Percentiles rank a stretch among this genome's conserved stretches.
These are phyloP conservation scores for Plenodomus lindquistii DNA, from an alignment of 2,329 filamentous ascomycete genomes.

Conservation along the genomic window DNA sequence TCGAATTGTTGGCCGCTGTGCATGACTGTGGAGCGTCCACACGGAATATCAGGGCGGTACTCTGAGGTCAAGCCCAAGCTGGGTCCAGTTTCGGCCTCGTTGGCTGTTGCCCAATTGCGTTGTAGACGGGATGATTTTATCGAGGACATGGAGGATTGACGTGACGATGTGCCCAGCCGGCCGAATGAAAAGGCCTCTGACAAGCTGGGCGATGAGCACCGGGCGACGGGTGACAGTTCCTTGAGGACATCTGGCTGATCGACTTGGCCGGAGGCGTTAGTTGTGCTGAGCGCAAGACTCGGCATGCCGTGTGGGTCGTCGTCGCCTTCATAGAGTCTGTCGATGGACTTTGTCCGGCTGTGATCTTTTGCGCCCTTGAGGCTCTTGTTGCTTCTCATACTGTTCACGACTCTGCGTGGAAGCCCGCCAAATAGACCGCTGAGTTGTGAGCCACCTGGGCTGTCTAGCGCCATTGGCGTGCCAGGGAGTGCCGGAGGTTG, in stretches of 20 bases:
- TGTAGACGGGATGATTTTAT: conserved; percentile 37
- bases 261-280: conserved; percentile 64
- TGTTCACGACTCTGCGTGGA: conserved; percentile 52
- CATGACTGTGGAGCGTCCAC: neutral
- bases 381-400: conserved; percentile 47
- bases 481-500: conserved; percentile 50
- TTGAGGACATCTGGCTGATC: conserved; percentile 55
- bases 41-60: neutral
- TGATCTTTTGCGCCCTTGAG: conserved; percentile 51
- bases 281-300: conserved; percentile 65
- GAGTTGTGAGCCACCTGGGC: conserved; percentile 47
- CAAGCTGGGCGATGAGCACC: conserved; percentile 50
- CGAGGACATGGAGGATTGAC: conserved; percentile 47
- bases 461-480: conserved; percentile 50
- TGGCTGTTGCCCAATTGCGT: conserved; percentile 25
- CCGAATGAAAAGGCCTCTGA: conserved; percentile 40
- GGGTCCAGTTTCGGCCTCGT: conserved; percentile 29
- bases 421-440: conserved; percentile 52
- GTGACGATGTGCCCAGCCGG: conserved; percentile 33
- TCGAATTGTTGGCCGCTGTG: conserved; percentile 1
- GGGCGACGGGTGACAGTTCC: conserved; percentile 42
- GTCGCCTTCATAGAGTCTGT: conserved; percentile 62
- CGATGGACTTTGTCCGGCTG: conserved; percentile 63
- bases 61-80: conserved; percentile 20
- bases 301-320: conserved; percentile 67